These are phyloP conservation scores for Agrocybe pediades DNA, from an alignment of 768 basidiomycete genomes.

Conservation along the genomic window DNA sequence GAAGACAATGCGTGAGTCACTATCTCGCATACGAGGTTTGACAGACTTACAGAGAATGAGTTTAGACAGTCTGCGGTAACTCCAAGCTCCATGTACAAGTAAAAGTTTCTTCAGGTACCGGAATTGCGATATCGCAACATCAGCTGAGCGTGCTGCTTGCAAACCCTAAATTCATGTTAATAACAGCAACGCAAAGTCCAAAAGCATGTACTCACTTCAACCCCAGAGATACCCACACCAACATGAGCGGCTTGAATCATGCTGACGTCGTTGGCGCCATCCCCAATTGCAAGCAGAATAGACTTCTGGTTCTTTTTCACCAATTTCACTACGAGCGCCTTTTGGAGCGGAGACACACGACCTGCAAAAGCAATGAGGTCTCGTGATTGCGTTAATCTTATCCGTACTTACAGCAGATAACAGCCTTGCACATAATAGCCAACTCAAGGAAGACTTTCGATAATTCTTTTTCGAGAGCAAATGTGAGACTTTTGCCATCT, in stretches of 20 bases:
- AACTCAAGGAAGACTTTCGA: slow-evolving; percentile 91
- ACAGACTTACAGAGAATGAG: slow-evolving; percentile 84
- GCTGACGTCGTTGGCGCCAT: slow-evolving; percentile 97
- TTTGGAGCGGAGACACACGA: slow-evolving; percentile 97
- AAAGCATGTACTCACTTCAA: slow-evolving; percentile 62
- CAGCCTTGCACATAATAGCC: slow-evolving; percentile 97
- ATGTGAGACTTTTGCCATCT: slow-evolving; percentile 96
- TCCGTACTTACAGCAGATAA: slow-evolving; percentile 83
- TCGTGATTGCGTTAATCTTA: not conserved
- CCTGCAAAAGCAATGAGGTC: slow-evolving; percentile 44
- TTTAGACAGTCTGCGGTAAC: slow-evolving; percentile 93
- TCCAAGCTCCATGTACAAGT: slow-evolving; percentile 98
- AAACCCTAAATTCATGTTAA: slow-evolving; percentile 61
- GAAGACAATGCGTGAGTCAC: slow-evolving; percentile 4
- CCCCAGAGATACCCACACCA: slow-evolving; percentile 96
- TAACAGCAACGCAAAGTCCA: not conserved
- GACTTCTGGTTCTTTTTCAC: slow-evolving; percentile 96
- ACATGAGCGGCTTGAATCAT: slow-evolving; percentile 99
- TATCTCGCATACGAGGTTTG: not conserved
- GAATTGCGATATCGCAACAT: slow-evolving; percentile 98
- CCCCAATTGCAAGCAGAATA: slow-evolving; percentile 94
- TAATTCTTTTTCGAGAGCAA: slow-evolving; percentile 90
- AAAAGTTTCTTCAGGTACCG: slow-evolving; percentile 92
- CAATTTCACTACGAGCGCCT: slow-evolving; percentile 97
- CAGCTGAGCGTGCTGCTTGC: slow-evolving; percentile 97